phyloP scores from a whole-genome alignment of 805 yeast genomes.

The Nakazawaea laoshanensis region DNA sequence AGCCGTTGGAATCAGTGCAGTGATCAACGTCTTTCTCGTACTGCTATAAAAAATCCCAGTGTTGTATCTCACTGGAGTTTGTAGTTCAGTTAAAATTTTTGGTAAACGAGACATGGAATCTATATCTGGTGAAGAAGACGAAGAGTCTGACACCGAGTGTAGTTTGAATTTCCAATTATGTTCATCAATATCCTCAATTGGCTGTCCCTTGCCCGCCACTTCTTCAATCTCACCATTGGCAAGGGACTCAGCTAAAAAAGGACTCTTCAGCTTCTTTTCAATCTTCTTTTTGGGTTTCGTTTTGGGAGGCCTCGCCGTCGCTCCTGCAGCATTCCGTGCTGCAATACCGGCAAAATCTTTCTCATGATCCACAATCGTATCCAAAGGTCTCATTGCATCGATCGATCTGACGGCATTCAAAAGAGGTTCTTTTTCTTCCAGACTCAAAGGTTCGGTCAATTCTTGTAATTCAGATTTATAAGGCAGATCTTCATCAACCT shows the following conservation, averaged over 20 bases:
- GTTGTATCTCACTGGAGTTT: conserved; percentile 6
- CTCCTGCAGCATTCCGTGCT: not conserved
- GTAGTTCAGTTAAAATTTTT: conserved; percentile 1
- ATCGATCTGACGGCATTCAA: conserved; percentile 1
- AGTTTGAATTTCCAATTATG: conserved; percentile 1
- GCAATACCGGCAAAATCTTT: conserved; percentile 2
- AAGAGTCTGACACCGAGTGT: conserved; percentile 5
- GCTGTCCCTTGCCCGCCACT: conserved; percentile 10
- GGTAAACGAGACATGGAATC: too few species aligned
- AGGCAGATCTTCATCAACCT: too few species aligned
- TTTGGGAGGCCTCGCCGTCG: conserved; percentile 11
- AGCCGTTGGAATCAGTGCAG: conserved; percentile 6
- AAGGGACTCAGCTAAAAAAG: conserved; percentile 10
- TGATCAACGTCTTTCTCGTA: conserved; percentile 2
- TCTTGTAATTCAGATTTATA: too few species aligned
- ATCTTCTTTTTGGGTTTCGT: conserved; percentile 2
- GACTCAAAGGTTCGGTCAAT: not conserved
- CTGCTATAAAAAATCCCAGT: conserved; percentile 9
- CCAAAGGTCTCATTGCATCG: conserved; percentile 7
- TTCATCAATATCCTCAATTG: not conserved
- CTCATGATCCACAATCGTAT: conserved; percentile 5
- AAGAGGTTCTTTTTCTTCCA: not conserved
- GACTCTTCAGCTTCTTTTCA: conserved; percentile 1
- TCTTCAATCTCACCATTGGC: conserved; percentile 7
- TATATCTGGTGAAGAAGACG: too few species aligned